Evolutionary conservation across 345 rosid species (phyloP), one percentile per base, ranked within the genome.

Genomic region (Nephelium lappaceum): DNA sequence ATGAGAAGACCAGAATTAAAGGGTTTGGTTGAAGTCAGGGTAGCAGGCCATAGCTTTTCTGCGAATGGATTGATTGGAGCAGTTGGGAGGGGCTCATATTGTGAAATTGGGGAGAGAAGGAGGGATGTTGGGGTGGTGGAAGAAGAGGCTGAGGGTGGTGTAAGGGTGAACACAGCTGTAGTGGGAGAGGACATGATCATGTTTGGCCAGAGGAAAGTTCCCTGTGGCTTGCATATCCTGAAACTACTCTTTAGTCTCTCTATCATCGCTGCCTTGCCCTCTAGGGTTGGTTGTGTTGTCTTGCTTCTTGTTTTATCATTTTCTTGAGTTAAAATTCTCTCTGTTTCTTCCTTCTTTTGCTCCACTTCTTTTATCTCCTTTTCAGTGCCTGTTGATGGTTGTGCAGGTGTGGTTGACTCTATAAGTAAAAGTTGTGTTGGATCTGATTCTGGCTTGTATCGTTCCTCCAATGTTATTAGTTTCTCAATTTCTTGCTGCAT

Each of bases 151-250:
- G 64, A 21, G 53, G 73, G 74, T 31, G 57, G 31, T 53, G 18
- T n/a, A 4, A 72, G 64, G 16, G 81, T 88, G 65, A 79, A 80
- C 47, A 69, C 73, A 58, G 49, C 79, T 27, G 81, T 86, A 61
- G 81, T 24, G 45, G 19, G 73, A 21, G 78, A 39, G 85, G 81
- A 77, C 3, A 79, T 6, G 10, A 79, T 71, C 84, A 79, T 83
- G 85, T 82, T 85, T 41, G 98, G 97, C 97, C 95, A 92, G 75
- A 91, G 81, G 84, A 91, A 93, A 71, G 83, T 88, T 71, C 91
- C 95, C 67, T 84, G 86, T 16, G 98, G 98, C 80, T 82, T 93
- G 89, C 97, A 96, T 77, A 94, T 82, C 78, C 87, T 88, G 89
- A 96, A 94, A 63, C 95, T 97, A 72, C 89, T 89, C 84, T 85